Base-by-base conservation (phyloP, 2,329 filamentous ascomycete species). In the Stagonosporopsis rhizophila region DNA sequence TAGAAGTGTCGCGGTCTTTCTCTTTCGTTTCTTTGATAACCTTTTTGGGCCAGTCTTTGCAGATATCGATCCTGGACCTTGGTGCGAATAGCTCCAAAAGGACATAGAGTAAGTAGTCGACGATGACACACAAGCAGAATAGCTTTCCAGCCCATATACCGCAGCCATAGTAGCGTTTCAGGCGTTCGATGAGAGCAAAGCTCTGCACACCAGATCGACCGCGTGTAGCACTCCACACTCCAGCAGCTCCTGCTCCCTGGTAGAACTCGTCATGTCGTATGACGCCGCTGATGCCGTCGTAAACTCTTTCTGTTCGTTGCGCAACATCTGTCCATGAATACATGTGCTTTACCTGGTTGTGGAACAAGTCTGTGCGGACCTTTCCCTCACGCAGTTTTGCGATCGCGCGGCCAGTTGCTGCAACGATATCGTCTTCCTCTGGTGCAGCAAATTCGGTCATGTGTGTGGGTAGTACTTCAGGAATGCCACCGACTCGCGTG, bases 271-370 rank as follows among this genome's bases (percentile, higher is more conserved):
- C 88, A 66, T 96, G 91, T 62, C 86, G 87, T 49, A 96, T 87
- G n/a, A 87, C 87, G 7, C 92, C 93, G 2, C 88, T 91, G 65
- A 99, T 96, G 44, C 95, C 91, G 73, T 96, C 88, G 76, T 99
- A 99, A 0, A 99, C 95, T 27, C 94, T 85, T 78, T 99, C 95
- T 0, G 95, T 98, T 52, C 95, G 89, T 67, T 90, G 85, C 14
- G 95, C 95, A 25, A 99, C 94, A 74, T 99, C 94, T 25, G 91
- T 91, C 95, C 95, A 99, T 1, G 92, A 96, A 79, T 99, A 99
- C 95, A 98, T 98, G 80, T 90, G 91, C 76, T 94, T 92, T 60
- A 99, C 95, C 76, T 98, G 91, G 64, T 96, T 94, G 74, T 99
- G 95, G 72, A 99, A 99, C 38, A 89, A 86, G 74, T 98, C 94